These are phyloP conservation scores for Halophytophthora polymorphica DNA, from an alignment of 352 stramenopile species.

Conservation along the genomic window DNA sequence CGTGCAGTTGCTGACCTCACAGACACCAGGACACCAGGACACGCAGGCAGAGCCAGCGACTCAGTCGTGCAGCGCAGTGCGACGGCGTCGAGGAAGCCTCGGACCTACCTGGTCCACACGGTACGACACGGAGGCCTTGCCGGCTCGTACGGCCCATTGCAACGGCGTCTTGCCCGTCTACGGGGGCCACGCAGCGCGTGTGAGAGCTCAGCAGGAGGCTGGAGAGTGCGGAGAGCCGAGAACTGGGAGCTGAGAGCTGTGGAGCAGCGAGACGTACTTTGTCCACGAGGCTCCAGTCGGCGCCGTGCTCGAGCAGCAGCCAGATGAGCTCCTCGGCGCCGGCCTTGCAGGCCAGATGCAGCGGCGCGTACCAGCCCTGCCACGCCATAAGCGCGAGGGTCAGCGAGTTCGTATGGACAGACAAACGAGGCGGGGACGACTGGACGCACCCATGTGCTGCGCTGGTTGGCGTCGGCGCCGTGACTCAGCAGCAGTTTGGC, in stretches of 20 bases:
- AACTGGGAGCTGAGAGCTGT: no score
- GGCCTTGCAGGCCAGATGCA: conserved; percentile 73
- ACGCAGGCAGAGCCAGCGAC: no score
- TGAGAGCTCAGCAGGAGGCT: background rate
- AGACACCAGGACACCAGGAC: background rate
- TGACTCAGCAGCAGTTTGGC: conserved; percentile 41
- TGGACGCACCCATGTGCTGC: conserved; percentile 54
- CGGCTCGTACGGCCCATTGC: conserved; percentile 64
- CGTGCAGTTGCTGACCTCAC: conserved; percentile 41
- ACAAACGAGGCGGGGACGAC: background rate
- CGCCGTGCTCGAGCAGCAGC: conserved; percentile 55
- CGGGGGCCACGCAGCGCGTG: no score
- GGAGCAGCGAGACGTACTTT: conserved; percentile 31
- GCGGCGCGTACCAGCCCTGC: conserved; percentile 73
- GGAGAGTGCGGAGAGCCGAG: no score
- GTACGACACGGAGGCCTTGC: conserved; percentile 70
- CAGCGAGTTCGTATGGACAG: background rate
- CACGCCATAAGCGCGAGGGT: background rate
- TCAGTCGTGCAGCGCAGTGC: background rate
- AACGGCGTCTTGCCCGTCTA: conserved; percentile 63
- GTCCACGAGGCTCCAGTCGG: conserved; percentile 51
- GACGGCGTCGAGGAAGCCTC: background rate
- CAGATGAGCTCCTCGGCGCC: conserved; percentile 63
- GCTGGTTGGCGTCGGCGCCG: conserved; percentile 50
- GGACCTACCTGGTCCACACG: conserved; percentile 58